A percentile compares a stretch with the other conserved stretches of the same genome.
Conservation (phyloP, 768 basidiomycete genomes). For the Russula compacta region DNA sequence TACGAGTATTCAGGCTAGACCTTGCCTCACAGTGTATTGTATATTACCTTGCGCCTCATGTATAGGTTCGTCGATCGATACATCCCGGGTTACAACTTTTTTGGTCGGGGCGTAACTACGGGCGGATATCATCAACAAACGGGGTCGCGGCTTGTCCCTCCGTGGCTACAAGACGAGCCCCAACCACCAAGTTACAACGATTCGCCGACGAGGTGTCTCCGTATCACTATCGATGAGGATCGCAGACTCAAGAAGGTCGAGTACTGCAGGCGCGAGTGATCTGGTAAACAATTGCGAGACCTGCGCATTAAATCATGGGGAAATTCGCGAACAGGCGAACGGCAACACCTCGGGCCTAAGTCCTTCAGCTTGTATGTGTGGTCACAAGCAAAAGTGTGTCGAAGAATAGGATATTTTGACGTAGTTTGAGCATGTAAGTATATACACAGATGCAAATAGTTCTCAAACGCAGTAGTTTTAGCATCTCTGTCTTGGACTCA, state of each 20-base stretch:
- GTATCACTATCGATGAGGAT: constrained; percentile 44
- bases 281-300: not conserved
- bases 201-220: constrained; percentile 25
- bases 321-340: too few relatives aligned
- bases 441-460: too few relatives aligned
- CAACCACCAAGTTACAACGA: not conserved
- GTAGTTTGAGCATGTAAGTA: too few relatives aligned
- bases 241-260: constrained; percentile 38
- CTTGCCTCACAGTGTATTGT: not conserved
- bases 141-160: constrained; percentile 18
- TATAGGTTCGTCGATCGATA: constrained; percentile 83
- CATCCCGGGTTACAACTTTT: constrained; percentile 90
- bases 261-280: constrained; percentile 32
- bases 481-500: too few relatives aligned
- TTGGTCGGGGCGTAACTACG: constrained; percentile 45
- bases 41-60: not conserved
- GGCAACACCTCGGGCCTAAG: not conserved
- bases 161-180: constrained; percentile 39
- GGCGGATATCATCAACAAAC: constrained; percentile 25
- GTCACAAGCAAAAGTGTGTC: not conserved
- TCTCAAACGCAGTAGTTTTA: too few relatives aligned
- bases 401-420: not conserved
- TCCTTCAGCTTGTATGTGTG: not conserved
- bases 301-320: not conserved
- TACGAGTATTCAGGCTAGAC: too few relatives aligned